Evolutionary conservation across 2,329 filamentous ascomycete species (phyloP).

Genomic region (Capronia americana): DNA sequence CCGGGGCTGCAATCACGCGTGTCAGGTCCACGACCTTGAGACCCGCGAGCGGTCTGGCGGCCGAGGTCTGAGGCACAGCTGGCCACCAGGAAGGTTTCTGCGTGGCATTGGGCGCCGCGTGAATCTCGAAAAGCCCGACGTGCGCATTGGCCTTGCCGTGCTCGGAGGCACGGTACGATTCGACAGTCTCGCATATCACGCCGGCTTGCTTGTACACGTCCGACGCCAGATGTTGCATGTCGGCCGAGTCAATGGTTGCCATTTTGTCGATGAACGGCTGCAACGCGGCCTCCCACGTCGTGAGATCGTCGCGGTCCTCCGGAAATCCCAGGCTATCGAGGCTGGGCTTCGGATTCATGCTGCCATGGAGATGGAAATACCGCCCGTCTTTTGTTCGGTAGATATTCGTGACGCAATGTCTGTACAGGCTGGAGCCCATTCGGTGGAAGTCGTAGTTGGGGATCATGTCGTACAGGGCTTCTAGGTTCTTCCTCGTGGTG

Average conservation of each 20-base stretch:
- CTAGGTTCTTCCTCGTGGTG: constrained; percentile 32
- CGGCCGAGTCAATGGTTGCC: constrained; percentile 43
- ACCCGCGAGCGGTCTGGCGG: constrained; percentile 52
- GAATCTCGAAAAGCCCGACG: constrained; percentile 51
- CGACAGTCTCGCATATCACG: constrained; percentile 48
- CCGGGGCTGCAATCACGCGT: constrained; percentile 54
- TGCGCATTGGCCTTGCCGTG: constrained; percentile 53
- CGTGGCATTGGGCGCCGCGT: constrained; percentile 29
- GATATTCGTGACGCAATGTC: constrained; percentile 48
- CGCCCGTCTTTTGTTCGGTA: constrained; percentile 55
- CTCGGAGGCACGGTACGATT: constrained; percentile 49
- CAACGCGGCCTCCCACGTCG: constrained; percentile 43
- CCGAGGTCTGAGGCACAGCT: constrained; percentile 38
- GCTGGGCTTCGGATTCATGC: constrained; percentile 55
- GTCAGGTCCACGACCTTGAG: constrained; percentile 59
- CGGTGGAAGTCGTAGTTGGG: constrained; percentile 69
- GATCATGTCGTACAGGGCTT: constrained; percentile 43
- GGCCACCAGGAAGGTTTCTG: constrained; percentile 36
- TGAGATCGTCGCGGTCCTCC: constrained; percentile 40
- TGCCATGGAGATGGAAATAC: constrained; percentile 57
- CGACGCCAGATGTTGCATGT: constrained; percentile 47
- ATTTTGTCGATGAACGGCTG: constrained; percentile 46
- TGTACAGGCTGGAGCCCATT: constrained; percentile 60
- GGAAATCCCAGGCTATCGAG: constrained; percentile 48
- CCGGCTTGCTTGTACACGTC: constrained; percentile 52